Conservation (phyloP, 805 yeast species). For the Citeromyces matritensis region DNA sequence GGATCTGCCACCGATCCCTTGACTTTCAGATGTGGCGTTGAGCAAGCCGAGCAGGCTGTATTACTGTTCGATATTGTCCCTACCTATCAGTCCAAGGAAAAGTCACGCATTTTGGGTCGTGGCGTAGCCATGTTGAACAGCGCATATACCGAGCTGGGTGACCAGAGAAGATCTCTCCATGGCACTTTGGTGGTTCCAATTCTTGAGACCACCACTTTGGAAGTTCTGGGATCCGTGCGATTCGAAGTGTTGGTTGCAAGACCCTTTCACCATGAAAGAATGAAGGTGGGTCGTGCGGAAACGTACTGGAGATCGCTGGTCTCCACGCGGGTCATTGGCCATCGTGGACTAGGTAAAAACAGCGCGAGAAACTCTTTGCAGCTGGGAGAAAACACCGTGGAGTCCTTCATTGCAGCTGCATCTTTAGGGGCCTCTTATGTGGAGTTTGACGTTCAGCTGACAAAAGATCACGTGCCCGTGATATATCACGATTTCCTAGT, state of each 20-base stretch:
- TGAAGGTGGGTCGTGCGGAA: constrained; percentile 51
- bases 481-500: constrained; percentile 90
- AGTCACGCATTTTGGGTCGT: constrained; percentile 48
- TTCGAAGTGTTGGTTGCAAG: constrained; percentile 63
- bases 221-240: constrained; percentile 59
- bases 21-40: constrained; percentile 43
- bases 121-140: constrained; percentile 63
- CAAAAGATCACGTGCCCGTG: constrained; percentile 84
- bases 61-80: constrained; percentile 81
- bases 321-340: constrained; percentile 87
- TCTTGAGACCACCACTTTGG: constrained; percentile 54
- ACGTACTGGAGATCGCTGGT: constrained; percentile 88
- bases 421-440: constrained; percentile 93
- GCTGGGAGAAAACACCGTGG: constrained; percentile 90
- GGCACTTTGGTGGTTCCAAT: constrained; percentile 61
- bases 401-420: constrained; percentile 91
- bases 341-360: constrained; percentile 90
- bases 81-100: constrained; percentile 30
- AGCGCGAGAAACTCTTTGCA: constrained; percentile 64
- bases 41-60: constrained; percentile 33
- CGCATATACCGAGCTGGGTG: constrained; percentile 53
- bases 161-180: constrained; percentile 49
- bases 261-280: constrained; percentile 58
- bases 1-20: constrained; percentile 62
- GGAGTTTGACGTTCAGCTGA: constrained; percentile 91